phyloP scores from a whole-genome alignment of 768 basidiomycete genomes.

The Tephrocybe sp. region DNA sequence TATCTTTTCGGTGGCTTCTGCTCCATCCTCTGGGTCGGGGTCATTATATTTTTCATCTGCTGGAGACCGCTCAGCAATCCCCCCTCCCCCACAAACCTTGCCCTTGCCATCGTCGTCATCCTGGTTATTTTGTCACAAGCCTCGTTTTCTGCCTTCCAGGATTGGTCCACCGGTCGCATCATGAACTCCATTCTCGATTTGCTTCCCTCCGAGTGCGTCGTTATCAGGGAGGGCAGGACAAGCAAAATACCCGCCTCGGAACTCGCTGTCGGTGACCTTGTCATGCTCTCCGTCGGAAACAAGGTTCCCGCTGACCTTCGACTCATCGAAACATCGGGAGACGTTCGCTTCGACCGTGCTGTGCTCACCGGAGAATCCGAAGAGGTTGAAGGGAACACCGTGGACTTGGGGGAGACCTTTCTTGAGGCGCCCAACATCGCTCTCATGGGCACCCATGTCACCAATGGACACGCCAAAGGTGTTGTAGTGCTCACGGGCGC shows the following conservation, averaged over 20 bases:
- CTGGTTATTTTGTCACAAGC: constrained; percentile 15
- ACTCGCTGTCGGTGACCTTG: constrained; percentile 17
- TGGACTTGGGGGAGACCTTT: constrained; percentile 50
- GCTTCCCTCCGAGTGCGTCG: constrained; percentile 18
- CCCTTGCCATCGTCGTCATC: constrained; percentile 18
- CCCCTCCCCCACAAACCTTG: constrained; percentile 18
- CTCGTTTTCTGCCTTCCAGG: constrained; percentile 15
- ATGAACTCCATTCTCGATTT: constrained; percentile 21
- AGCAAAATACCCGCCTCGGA: constrained; percentile 15
- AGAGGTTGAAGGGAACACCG: constrained; percentile 43
- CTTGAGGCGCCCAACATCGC: constrained; percentile 49
- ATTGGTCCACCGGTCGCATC: constrained; percentile 19
- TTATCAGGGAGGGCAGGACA: constrained; percentile 15
- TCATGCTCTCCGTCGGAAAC: constrained; percentile 17
- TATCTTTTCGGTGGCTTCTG: constrained; percentile 22
- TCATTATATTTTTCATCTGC: constrained; percentile 18
- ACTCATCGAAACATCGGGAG: constrained; percentile 49
- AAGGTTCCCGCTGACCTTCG: constrained; percentile 43
- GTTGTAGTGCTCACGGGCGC: constrained; percentile 44
- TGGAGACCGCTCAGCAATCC: constrained; percentile 13
- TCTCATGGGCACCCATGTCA: constrained; percentile 43
- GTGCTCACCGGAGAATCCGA: constrained; percentile 54
- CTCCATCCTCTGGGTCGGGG: constrained; percentile 20
- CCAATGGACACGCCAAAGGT: constrained; percentile 40
- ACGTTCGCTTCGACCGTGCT: constrained; percentile 52